These are phyloP conservation scores for Xylaria venustula DNA, from an alignment of 495 filamentous ascomycete genomes.

Conservation along the genomic window DNA sequence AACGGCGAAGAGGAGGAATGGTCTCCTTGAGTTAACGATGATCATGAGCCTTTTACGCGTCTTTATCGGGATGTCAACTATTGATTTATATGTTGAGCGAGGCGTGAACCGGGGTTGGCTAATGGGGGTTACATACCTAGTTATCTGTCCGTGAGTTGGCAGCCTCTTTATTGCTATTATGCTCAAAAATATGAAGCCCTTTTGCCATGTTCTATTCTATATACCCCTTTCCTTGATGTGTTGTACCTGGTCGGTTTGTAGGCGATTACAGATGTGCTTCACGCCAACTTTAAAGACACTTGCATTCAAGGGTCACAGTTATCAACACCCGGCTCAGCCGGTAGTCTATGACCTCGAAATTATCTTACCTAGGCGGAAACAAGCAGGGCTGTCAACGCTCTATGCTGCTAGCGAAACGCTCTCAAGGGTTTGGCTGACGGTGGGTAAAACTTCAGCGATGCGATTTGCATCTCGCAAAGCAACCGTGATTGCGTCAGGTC, in stretches of 20 bases:
- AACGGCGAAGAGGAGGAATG: too few relatives aligned
- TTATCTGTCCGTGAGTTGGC: not conserved
- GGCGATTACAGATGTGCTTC: too few relatives aligned
- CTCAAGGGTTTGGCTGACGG: slow-evolving; percentile 58
- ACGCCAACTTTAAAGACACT: too few relatives aligned
- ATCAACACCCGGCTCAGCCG: not conserved
- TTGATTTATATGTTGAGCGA: slow-evolving; percentile 4
- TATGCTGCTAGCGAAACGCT: slow-evolving; percentile 36
- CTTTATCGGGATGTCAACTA: slow-evolving; percentile 1
- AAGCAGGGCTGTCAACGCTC: not conserved
- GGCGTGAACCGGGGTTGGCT: not conserved
- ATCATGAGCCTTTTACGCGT: slow-evolving; percentile 1
- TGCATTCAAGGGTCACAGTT: too few relatives aligned
- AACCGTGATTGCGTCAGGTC: slow-evolving; percentile 69
- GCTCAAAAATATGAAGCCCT: not conserved
- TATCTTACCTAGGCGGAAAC: not conserved
- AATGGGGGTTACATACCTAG: slow-evolving; percentile 6
- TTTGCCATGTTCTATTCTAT: not conserved
- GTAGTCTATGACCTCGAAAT: not conserved
- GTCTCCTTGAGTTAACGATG: not conserved
- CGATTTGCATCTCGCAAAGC: slow-evolving; percentile 81
- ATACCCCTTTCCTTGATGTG: not conserved
- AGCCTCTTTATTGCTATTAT: slow-evolving; percentile 4
- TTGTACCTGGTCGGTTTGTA: not conserved
- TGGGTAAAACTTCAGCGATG: slow-evolving; percentile 68